Base-by-base conservation (phyloP, 495 filamentous ascomycete species). In the Penicillium alfredii region DNA sequence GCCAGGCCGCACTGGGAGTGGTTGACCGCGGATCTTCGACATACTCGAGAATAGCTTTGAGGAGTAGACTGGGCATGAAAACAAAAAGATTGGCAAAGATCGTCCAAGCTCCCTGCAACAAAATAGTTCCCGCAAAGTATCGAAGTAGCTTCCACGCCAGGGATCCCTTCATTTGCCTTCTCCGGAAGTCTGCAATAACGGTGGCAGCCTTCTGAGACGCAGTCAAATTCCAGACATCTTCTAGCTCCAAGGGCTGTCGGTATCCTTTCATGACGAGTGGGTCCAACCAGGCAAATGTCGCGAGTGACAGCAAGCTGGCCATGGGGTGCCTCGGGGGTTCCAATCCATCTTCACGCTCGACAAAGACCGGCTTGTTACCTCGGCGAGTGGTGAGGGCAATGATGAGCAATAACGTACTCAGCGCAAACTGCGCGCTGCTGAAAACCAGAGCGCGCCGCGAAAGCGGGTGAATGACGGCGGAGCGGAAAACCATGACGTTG, bases 251-350 rank as follows among this genome's bases (percentile, higher is more conserved):
- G 0, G 89, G 78, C 50, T 92, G 85, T 47, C 73, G 80, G 62
- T 87, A 99, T n/a, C 92, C 93, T 47, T 86, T 77, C 77, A 80
- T 83, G 30, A 99, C 79, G 40, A 99, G 80, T 1, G 82, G 58
- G 59, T 97, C 88, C 20, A 97, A 73, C 93, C 93, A 99, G 8
- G 74, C 59, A 54, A 95, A 99, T 8, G 86, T 94, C 13, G 81
- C 80, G 18, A 95, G 67, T 1, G 90, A 95, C 41, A 96, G 73
- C 10, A 96, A 62, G 45, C 87, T 95, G 4, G 93, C 92, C 24
- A 84, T 64, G 19, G 87, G 85, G 56, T 99, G 86, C 27, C 69
- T 72, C 8, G 86, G 84, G 4, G 93, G 93, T 52, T 92, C 78
- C 30, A 99, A 73, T 28, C 80, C 80, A 33, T 83, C 85, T 53